phyloP scores from a whole-genome alignment of 257 asterid species.

The Fraxinus excelsior region DNA sequence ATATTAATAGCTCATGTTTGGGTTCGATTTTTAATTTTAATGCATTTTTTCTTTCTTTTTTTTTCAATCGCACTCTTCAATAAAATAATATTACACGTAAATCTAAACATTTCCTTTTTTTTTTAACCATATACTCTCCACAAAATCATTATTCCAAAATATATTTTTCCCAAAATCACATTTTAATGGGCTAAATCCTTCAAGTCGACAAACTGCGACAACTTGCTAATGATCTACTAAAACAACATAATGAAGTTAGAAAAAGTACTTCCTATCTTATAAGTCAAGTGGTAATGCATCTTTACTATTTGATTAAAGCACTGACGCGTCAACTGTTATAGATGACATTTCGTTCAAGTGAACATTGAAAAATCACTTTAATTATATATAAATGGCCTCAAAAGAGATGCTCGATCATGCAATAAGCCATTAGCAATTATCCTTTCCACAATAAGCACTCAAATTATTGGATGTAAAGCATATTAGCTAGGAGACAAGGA shows the following conservation, averaged over 20 bases:
- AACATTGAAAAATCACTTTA: neutral
- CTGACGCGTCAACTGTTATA: neutral
- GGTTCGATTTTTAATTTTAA: too few species aligned
- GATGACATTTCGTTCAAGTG: neutral
- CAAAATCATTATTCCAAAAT: too few species aligned
- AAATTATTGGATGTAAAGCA: neutral
- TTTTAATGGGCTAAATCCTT: too few species aligned
- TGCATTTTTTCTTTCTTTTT: too few species aligned
- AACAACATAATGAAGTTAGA: neutral
- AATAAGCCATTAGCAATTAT: neutral
- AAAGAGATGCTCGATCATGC: neutral
- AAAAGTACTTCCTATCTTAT: too few species aligned
- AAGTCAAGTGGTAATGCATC: neutral
- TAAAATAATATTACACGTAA: too few species aligned
- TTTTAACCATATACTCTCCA: too few species aligned
- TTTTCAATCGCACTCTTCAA: too few species aligned
- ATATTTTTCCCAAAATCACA: too few species aligned
- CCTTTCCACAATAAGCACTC: conserved; percentile 1
- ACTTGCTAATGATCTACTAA: too few species aligned
- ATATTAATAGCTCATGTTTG: too few species aligned
- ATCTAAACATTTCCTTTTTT: too few species aligned
- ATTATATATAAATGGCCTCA: neutral
- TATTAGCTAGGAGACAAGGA: conserved; percentile 13
- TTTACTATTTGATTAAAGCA: neutral
- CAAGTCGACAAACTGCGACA: neutral